These are phyloP conservation scores for Entomophthora muscae DNA, from an alignment of 371 early-diverging fungal genomes.

Conservation along the genomic window DNA sequence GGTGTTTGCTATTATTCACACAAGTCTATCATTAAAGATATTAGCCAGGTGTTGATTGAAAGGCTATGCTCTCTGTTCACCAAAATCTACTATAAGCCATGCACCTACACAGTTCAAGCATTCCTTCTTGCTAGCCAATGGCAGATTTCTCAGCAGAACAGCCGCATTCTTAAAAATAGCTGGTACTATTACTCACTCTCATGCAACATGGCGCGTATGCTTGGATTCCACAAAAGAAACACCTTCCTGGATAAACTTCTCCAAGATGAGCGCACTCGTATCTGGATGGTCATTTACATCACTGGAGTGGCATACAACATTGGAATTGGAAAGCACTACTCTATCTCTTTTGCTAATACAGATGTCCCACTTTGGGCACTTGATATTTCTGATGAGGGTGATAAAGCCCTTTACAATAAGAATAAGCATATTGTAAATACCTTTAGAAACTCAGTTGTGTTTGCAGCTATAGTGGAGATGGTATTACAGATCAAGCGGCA, in stretches of 20 bases:
- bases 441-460: neutral
- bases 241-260: neutral
- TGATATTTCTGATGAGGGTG: neutral
- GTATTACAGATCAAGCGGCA: neutral
- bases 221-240: neutral
- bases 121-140: neutral
- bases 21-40: neutral
- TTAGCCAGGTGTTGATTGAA: neutral
- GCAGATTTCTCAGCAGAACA: neutral
- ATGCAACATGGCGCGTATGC: slow-evolving; percentile 1
- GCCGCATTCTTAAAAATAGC: neutral
- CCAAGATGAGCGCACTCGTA: neutral
- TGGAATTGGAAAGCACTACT: neutral
- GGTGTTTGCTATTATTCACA: neutral
- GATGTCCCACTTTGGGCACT: neutral
- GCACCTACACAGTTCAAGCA: neutral
- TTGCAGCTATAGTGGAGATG: neutral
- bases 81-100: slow-evolving; percentile 1
- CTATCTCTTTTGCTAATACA: neutral
- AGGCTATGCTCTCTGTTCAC: neutral
- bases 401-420: neutral
- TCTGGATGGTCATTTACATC: neutral
- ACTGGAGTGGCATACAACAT: neutral
- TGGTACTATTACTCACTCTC: neutral
- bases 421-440: neutral